phyloP scores from a whole-genome alignment of 257 asterid genomes.

The Penstemon eatonii region DNA sequence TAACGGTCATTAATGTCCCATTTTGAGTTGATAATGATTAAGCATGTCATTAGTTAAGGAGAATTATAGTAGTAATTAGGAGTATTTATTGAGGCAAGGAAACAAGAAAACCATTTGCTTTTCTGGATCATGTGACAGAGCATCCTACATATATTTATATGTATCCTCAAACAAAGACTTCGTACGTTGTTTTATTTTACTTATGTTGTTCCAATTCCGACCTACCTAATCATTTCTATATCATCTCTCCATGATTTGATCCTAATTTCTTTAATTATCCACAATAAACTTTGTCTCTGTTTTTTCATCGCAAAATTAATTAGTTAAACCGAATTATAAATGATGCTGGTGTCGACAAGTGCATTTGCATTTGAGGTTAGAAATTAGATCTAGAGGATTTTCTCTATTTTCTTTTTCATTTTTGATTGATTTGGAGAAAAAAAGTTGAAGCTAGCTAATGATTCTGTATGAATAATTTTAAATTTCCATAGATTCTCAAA shows the following conservation, averaged over 20 bases:
- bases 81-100: neutral
- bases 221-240: conserved; percentile 45
- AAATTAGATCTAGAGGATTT: too few relatives aligned
- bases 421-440: too few relatives aligned
- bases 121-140: conserved; percentile 48
- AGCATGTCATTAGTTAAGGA: neutral
- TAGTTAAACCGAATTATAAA: too few relatives aligned
- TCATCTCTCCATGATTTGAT: conserved; percentile 30
- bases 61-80: too few relatives aligned
- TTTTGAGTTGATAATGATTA: neutral
- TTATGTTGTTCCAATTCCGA: conserved; percentile 30
- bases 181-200: conserved; percentile 24
- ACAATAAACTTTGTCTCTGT: too few relatives aligned
- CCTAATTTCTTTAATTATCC: conserved; percentile 24
- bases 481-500: too few relatives aligned
- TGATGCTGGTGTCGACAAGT: too few relatives aligned
- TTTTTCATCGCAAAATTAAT: too few relatives aligned
- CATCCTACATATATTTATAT: conserved; percentile 29
- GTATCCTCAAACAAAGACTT: neutral
- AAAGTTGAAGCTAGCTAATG: too few relatives aligned
- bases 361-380: neutral
- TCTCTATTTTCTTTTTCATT: too few relatives aligned
- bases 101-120: conserved; percentile 53
- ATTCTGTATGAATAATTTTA: too few relatives aligned
- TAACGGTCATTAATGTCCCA: conserved; percentile 24